Base-by-base conservation (phyloP, 2,329 filamentous ascomycete genomes). In the Parasarocladium wereldwijsianum region DNA sequence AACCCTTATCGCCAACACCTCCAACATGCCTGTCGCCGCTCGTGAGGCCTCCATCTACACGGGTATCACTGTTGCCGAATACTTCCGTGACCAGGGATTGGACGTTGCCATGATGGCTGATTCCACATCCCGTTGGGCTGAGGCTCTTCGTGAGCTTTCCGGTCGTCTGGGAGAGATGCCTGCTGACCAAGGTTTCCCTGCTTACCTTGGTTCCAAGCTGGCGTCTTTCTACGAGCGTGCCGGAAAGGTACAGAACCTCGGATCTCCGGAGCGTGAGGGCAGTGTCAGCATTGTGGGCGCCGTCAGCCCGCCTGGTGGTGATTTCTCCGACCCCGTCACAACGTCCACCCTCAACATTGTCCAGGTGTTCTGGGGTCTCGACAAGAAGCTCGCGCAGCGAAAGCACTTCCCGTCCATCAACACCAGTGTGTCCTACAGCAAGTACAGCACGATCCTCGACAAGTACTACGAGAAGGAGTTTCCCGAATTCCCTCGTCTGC, bases 321-420 rank as follows among this genome's bases (percentile, higher is more conserved):
- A 98, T 65, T 98, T 96, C 67, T 94, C 90, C 26, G 90, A 98
- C 60, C 90, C 90, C 13, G 90, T 98, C 49, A 98, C 90, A 10
- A 83, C 73, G 36, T 80, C 82, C 41, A 98, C 90, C 13, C 76
- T 98, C 27, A 74, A 81, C 71, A 98, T 98, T 50, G 90, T 98
- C 47, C 90, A 98, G 56, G 90, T 98, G 43, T 98, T 98, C 66
- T 98, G 90, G 90, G 90, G 90, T 69, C 71, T 96, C 29, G 90
- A 98, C 68, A 96, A 98, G 78, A 96, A 96, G 67, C 77, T 98
- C 36, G 90, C 90, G 14, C 90, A 96, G 62, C 78, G 90, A 47
- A 98, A 98, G 64, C 90, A 98, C 60, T 98, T 98, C 69, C 90
- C 90, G 5, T 94, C 86, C 18, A 86, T 98, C 65, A 98, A 98